Evolutionary conservation across 345 rosid species (phyloP), one percentile per base, ranked within the genome.

Genomic region (Arabidopsis suecica): DNA sequence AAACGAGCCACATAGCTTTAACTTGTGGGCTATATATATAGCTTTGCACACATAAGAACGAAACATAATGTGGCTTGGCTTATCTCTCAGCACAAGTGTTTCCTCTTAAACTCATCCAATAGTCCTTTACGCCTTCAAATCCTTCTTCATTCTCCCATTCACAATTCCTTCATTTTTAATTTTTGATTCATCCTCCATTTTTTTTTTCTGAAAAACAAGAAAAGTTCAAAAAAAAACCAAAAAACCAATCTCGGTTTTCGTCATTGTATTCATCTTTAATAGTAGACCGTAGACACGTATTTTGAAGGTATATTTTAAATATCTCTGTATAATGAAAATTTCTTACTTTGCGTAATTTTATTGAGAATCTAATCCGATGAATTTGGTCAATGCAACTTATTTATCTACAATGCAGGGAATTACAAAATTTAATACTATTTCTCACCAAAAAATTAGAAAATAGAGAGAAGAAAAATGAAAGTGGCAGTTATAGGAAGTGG

Each of bases 401-500:
- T 75, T 57, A 42, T 49, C 68, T 68, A 75, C 61, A 75, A 67
- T 58, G 73, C 38, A 67, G 73, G 78, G 11, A 30, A 59, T 66
- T 30, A 8, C 10, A 6, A n/a, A 37, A 25, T n/a, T 63, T n/a
- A 65, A 49, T 16, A 16, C 18, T 4, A 14, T 7, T 22, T 34
- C 50, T 47, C 22, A 14, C 18, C 10, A 2, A 48, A 42, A 6
- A 20, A 16, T 48, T 48, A 48, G 10, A 1, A 48, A 7, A 20
- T 6, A 47, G 7, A 16, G 7, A 16, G 42, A 33, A 14, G 9
- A 14, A 80, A 57, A 20, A 84, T 83, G 90, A 83, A 73, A 76
- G 84, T 84, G 18, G 93, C 88, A 1, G 96, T 90, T 80, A 61
- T 90, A 13, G 96, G 96, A 8, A 83, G 61, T 12, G 93, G 96